A percentile compares a stretch with the other conserved stretches of the same genome.
Evolutionary conservation across 352 stramenopile species (phyloP).

Genomic region (Pythium sukuiense): DNA sequence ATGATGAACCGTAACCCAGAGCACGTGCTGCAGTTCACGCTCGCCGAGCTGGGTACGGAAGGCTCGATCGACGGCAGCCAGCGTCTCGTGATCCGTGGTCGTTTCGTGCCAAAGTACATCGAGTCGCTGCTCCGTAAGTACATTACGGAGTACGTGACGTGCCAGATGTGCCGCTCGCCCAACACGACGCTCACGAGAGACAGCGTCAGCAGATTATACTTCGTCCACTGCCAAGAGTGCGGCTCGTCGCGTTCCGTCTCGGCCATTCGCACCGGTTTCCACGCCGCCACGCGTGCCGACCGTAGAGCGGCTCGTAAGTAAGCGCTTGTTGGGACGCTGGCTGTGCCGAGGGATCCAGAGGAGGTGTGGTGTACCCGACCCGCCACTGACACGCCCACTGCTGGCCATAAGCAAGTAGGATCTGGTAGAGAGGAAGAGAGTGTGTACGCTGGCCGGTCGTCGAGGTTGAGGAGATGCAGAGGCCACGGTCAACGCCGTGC

Average conservation of each 20-base stretch:
- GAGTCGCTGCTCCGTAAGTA: constrained; percentile 99
- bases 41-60: constrained; percentile 99
- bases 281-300: constrained; percentile 91
- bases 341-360: constrained; percentile 1
- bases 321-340: constrained; percentile 8
- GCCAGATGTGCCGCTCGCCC: constrained; percentile 98
- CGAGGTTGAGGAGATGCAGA: not conserved
- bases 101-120: constrained; percentile 99
- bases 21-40: constrained; percentile 99
- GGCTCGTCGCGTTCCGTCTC: constrained; percentile 96
- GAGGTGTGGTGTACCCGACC: not conserved
- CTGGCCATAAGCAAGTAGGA: not conserved
- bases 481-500: not conserved
- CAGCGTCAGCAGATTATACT: constrained; percentile 96
- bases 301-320: constrained; percentile 86
- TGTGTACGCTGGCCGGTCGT: constrained; percentile 2
- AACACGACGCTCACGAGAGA: constrained; percentile 98
- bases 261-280: constrained; percentile 98
- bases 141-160: constrained; percentile 99
- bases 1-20: constrained; percentile 98
- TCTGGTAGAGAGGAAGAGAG: constrained; percentile 1
- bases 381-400: not conserved
- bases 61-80: constrained; percentile 99
- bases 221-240: constrained; percentile 98
- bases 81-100: constrained; percentile 97